phyloP scores from a whole-genome alignment of 1,284 basidiomycete species.

The Fomitopsis palustris region DNA sequence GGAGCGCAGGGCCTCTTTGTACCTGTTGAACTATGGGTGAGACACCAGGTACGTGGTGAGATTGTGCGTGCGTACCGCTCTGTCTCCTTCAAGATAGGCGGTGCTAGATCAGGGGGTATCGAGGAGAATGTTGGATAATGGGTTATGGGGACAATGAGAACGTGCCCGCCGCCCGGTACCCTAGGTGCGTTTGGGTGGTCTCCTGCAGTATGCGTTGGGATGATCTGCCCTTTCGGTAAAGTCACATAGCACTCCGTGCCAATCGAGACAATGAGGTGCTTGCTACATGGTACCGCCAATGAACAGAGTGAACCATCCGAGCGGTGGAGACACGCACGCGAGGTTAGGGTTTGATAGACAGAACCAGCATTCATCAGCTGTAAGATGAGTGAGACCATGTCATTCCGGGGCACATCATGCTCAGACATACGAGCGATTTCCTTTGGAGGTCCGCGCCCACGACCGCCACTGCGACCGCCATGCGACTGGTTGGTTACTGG shows the following conservation, averaged over 20 bases:
- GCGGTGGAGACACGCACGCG: constrained; percentile 47
- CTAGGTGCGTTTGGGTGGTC: constrained; percentile 36
- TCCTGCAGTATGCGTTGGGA: constrained; percentile 65
- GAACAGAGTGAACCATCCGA: constrained; percentile 2
- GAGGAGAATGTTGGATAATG: constrained; percentile 60
- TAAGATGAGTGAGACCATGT: neutral
- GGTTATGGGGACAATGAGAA: constrained; percentile 83
- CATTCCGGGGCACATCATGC: constrained; percentile 7
- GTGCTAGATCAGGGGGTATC: constrained; percentile 72
- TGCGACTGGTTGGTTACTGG: constrained; percentile 57
- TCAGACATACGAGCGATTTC: constrained; percentile 66
- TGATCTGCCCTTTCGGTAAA: constrained; percentile 88
- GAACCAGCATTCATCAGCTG: constrained; percentile 93
- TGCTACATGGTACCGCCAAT: constrained; percentile 43
- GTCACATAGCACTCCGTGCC: constrained; percentile 92
- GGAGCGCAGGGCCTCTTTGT: constrained; percentile 71
- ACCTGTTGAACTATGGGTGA: constrained; percentile 38
- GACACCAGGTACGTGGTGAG: neutral
- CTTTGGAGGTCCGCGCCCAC: constrained; percentile 58
- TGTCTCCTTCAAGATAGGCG: constrained; percentile 78
- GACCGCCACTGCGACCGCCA: constrained; percentile 32
- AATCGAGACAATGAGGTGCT: constrained; percentile 92
- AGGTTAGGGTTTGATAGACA: constrained; percentile 90
- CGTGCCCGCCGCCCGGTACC: constrained; percentile 92
- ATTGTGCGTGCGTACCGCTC: constrained; percentile 44